Conservation (phyloP, 164 flowering plant species). For the Nelumbo lutea region DNA sequence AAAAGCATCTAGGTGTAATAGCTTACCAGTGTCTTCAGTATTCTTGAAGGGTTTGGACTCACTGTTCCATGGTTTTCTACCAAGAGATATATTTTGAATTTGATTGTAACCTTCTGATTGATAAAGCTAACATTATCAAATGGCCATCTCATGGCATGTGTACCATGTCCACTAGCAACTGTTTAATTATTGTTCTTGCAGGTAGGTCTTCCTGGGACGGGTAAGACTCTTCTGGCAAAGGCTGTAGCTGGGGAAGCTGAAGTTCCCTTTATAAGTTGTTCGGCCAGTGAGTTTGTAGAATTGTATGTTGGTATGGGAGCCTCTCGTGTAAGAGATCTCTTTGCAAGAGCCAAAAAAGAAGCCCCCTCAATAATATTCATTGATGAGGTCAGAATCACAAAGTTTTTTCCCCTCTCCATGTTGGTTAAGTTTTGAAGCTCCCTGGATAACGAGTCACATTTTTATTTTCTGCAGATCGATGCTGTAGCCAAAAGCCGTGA, state of each 20-base stretch:
- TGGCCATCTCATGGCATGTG: not conserved
- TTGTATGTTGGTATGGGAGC: conserved; percentile 99
- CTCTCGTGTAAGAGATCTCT: conserved; percentile 94
- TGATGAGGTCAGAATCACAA: conserved; percentile 64
- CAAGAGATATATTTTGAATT: not conserved
- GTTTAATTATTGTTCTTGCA: conserved; percentile 31
- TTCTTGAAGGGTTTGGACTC: not conserved
- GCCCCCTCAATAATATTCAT: conserved; percentile 97
- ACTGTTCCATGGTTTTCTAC: not conserved
- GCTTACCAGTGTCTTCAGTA: not conserved
- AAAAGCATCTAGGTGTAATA: not conserved
- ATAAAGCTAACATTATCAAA: not conserved
- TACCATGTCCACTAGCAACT: not conserved
- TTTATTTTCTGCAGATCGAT: conserved; percentile 63
- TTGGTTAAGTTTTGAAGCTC: conserved; percentile 1
- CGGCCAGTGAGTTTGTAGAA: conserved; percentile 98
- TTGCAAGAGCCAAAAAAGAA: conserved; percentile 92
- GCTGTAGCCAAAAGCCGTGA: conserved; percentile 99
- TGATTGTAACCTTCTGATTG: not conserved
- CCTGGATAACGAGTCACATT: not conserved
- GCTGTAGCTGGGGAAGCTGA: conserved; percentile 99
- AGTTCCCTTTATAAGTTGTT: conserved; percentile 95
- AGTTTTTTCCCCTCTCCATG: not conserved
- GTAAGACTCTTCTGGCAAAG: conserved; percentile 96
- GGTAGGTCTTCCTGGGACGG: conserved; percentile 99